phyloP scores from a whole-genome alignment of 2,329 filamentous ascomycete species.

The Shiraia sp. region DNA sequence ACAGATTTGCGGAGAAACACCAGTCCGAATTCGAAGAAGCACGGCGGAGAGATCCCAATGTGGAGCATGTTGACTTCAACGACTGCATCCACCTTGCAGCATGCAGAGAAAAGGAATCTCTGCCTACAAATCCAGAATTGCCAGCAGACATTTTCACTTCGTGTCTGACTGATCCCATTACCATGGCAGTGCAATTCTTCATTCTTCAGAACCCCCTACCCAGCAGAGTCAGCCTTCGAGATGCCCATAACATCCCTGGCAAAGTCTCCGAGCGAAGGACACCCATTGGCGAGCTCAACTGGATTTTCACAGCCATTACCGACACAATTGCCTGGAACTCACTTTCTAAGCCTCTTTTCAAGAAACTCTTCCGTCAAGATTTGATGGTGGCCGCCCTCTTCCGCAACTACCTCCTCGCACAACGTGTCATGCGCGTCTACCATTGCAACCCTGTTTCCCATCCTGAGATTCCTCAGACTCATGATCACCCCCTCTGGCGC shows the following conservation, averaged over 20 bases:
- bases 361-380: constrained; percentile 96
- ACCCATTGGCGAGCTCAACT: constrained; percentile 93
- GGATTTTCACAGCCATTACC: constrained; percentile 99
- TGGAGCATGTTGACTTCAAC: constrained; percentile 66
- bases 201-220: constrained; percentile 85
- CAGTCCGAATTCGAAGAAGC: constrained; percentile 83
- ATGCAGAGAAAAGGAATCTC: constrained; percentile 85
- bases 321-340: constrained; percentile 99
- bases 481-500: constrained; percentile 92
- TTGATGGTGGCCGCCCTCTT: constrained; percentile 99
- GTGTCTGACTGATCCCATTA: constrained; percentile 94
- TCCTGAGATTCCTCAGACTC: constrained; percentile 89
- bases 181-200: constrained; percentile 96
- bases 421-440: constrained; percentile 94
- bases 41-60: constrained; percentile 73
- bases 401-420: constrained; percentile 90
- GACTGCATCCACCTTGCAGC: constrained; percentile 93
- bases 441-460: constrained; percentile 94
- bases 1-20: constrained; percentile 92
- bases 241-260: constrained; percentile 87
- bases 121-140: constrained; percentile 90
- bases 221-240: constrained; percentile 71
- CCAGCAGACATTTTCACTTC: constrained; percentile 95
- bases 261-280: constrained; percentile 90
- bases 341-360: constrained; percentile 84